Conservation (phyloP, 305 asterid genomes). For the Fraxinus sp. region DNA sequence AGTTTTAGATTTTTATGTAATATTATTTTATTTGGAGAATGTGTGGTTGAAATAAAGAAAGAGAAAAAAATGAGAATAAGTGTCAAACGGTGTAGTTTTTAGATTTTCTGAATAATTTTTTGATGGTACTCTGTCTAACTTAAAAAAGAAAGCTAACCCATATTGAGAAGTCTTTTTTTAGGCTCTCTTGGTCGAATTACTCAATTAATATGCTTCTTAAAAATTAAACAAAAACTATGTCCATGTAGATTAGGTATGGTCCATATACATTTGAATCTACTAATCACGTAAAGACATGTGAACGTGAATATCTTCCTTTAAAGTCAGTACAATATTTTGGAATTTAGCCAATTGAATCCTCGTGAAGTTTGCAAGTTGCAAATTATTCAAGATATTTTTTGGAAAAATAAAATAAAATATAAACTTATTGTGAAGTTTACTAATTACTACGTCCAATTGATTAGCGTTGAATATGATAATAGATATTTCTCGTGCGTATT, state of each 20-base stretch:
- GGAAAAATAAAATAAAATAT: not conserved
- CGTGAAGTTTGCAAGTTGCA: not conserved
- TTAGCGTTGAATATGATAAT: not conserved
- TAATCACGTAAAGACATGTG: not conserved
- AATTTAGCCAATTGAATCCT: not conserved
- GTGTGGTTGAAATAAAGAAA: too few species aligned
- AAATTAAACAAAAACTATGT: not conserved
- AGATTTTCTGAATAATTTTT: too few species aligned
- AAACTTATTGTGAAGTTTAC: not conserved
- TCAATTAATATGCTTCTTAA: not conserved
- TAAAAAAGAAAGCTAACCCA: too few species aligned
- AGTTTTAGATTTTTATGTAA: too few species aligned
- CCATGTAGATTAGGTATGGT: not conserved
- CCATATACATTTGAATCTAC: not conserved
- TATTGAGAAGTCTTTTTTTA: too few species aligned
- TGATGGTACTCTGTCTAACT: too few species aligned
- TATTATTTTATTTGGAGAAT: too few species aligned
- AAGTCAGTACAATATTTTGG: not conserved
- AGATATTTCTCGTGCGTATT: too few species aligned
- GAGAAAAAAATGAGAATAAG: too few species aligned
- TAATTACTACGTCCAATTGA: too few species aligned
- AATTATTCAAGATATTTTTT: not conserved
- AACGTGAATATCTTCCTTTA: not conserved
- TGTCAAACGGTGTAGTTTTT: too few species aligned
- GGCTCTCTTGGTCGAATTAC: not conserved